Evolutionary conservation across 2,329 filamentous ascomycete genomes (phyloP).

Genomic region (Aureobasidium pullulans): DNA sequence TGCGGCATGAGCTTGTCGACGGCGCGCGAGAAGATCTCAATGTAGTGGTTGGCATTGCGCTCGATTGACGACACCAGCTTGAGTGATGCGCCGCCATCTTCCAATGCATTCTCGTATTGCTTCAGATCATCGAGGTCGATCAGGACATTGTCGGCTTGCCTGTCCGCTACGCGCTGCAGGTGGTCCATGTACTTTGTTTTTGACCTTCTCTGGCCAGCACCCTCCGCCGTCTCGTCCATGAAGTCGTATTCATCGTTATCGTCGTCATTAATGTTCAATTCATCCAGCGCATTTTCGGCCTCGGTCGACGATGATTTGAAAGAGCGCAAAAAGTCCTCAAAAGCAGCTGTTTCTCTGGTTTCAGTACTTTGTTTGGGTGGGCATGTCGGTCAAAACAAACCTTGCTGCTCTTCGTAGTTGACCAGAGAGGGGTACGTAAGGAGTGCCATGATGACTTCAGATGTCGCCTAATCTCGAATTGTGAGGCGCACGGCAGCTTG

Average conservation of each 20-base stretch:
- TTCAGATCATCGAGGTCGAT: conserved; percentile 87
- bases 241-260: conserved; percentile 87
- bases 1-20: conserved; percentile 80
- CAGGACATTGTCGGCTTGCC: conserved; percentile 66
- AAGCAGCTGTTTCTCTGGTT: conserved; percentile 51
- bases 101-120: conserved; percentile 68
- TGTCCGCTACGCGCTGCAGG: conserved; percentile 79
- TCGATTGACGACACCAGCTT: conserved; percentile 79
- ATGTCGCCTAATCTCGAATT: neutral
- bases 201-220: conserved; percentile 43
- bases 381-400: conserved; percentile 42
- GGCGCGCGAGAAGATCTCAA: conserved; percentile 82
- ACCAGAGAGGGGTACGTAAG: conserved; percentile 70
- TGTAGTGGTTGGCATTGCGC: conserved; percentile 88
- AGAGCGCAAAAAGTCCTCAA: conserved; percentile 77
- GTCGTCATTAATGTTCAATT: conserved; percentile 80
- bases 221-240: conserved; percentile 64
- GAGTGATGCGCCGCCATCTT: conserved; percentile 49
- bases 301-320: conserved; percentile 77
- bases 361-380: conserved; percentile 24
- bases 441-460: conserved; percentile 63
- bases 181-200: conserved; percentile 81
- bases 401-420: conserved; percentile 80
- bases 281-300: conserved; percentile 73
- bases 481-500: conserved; percentile 4